Evolutionary conservation across 257 asterid genomes (phyloP), one percentile per base, ranked within the genome.

Genomic region (Solanum pimpinellifolium): DNA sequence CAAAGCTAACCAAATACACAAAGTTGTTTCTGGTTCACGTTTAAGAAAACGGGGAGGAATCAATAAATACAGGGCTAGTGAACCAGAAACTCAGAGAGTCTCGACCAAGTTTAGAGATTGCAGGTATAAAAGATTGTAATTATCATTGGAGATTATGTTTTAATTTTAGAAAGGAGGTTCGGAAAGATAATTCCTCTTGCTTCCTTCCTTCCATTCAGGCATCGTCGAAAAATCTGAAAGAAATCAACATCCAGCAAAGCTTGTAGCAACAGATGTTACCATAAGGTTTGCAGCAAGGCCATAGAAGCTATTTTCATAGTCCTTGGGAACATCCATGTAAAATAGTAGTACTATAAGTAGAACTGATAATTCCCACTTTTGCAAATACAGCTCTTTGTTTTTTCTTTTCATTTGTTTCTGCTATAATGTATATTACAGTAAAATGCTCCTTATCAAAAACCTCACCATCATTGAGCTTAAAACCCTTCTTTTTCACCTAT

Each of bases 91-190:
- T 23, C 52, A 65, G 2, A 87, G 87, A 56, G 73, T 62, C 46
- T 89, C 86, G 7, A 72, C 88, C 85, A 87, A 85, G 87, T 44
- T 85, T 3, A 70, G 84, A 73, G 91, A 87, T 31, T 85, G 88
- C 90, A 85, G 91, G 91, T 89, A 87, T 14, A 14, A 46, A 25
- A 60, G 20, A 1, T 39, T 74, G 8, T 16, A 72, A 72, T 72
- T 72, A 33, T 72, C 25, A 72, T 72, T 69, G 76, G 76, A 69
- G 41, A 35, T 72, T 8, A 69, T 31, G 25, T 72, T 7, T 33
- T 7, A 14, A 3, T 69, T 8, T 31, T 31, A 70, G 10, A 20
- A 20, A 70, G 10, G 10, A 35, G 5, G 27, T 73, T 73, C 80
- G 6, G 39, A 37, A 37, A 37, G 39, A 37, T 37, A 1, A 37